Base-by-base conservation (phyloP, 106 monocot species). In the Dioscorea alata region DNA sequence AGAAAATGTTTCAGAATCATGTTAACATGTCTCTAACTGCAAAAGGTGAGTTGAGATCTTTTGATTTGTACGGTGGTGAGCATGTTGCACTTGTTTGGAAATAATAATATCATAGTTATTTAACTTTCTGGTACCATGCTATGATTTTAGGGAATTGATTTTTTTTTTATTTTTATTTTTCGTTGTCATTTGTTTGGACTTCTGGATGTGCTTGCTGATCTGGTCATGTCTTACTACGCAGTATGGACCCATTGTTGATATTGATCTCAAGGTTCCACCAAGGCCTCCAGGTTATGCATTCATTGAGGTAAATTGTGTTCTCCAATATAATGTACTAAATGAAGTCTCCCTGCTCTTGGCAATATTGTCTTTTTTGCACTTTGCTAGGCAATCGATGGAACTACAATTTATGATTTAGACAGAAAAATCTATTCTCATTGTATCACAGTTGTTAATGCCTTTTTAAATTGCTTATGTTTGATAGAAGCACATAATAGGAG, bases 211-310 rank as follows among this genome's bases (percentile, higher is more conserved):
- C 0, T 9, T 23, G 66, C 10, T 75, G n/a, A 14, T 63, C 35
- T 31, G 17, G 8, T 57, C 9, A 19, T 54, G 6, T 16, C 69
- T 59, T 0, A 65, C 69, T 52, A 19, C 83, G 80, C 76, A 94
- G 94, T 94, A 90, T 83, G 94, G 94, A 19, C 76, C 73, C 1
- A 87, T 94, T 79, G 69, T 90, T 51, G 86, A 88, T 56, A 88
- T 95, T 83, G 91, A 95, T 69, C 63, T 95, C 80, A 91, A 91
- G 86, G 78, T 95, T 66, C 94, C 94, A 66, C 94, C 94, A 49
- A 88, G 91, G 66, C 94, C 94, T 70, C 94, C 94, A 20, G 94
- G 91, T 75, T 94, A 90, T 83, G 90, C 94, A 61, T 95, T 91
- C 63, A 70, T 95, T 78, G 91, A 95, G 94, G 94, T 95, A 88